phyloP scores from a whole-genome alignment of 768 basidiomycete genomes.

The Phlegmacium glaucopus region DNA sequence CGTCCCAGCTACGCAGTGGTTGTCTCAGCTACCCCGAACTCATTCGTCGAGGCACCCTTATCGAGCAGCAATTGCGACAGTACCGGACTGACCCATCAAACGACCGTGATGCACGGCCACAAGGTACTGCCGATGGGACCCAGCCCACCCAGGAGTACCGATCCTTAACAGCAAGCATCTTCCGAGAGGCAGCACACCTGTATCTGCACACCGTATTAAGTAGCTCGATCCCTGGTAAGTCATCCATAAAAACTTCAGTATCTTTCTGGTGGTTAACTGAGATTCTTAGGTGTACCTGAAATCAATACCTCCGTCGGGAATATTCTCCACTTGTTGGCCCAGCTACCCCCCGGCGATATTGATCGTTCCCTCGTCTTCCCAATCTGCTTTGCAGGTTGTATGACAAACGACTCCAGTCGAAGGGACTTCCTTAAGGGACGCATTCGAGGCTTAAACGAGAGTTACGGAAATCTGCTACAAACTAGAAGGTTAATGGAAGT shows the following conservation, averaged over 20 bases:
- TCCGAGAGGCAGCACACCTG: constrained; percentile 60
- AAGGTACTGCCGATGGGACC: constrained; percentile 26
- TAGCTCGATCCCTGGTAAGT: constrained; percentile 65
- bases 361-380: constrained; percentile 74
- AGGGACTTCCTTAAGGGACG: constrained; percentile 59
- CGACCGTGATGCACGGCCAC: constrained; percentile 28
- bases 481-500: constrained; percentile 61
- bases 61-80: constrained; percentile 63
- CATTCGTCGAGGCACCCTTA: constrained; percentile 64
- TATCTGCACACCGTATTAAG: constrained; percentile 72
- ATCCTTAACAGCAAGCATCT: constrained; percentile 49
- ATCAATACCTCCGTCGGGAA: constrained; percentile 55
- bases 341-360: constrained; percentile 52
- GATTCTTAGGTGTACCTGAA: constrained; percentile 60
- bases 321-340: constrained; percentile 50
- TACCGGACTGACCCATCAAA: constrained; percentile 30
- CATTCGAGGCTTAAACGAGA: constrained; percentile 50
- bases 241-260: not conserved
- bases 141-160: constrained; percentile 45
- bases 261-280: not conserved
- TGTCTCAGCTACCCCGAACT: constrained; percentile 73
- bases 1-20: constrained; percentile 56
- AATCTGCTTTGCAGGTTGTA: constrained; percentile 67
- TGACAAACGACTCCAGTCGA: constrained; percentile 61
- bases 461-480: constrained; percentile 58